These are phyloP conservation scores for Taiozyma onychis DNA, from an alignment of 1,139 yeast genomes.

Conservation along the genomic window DNA sequence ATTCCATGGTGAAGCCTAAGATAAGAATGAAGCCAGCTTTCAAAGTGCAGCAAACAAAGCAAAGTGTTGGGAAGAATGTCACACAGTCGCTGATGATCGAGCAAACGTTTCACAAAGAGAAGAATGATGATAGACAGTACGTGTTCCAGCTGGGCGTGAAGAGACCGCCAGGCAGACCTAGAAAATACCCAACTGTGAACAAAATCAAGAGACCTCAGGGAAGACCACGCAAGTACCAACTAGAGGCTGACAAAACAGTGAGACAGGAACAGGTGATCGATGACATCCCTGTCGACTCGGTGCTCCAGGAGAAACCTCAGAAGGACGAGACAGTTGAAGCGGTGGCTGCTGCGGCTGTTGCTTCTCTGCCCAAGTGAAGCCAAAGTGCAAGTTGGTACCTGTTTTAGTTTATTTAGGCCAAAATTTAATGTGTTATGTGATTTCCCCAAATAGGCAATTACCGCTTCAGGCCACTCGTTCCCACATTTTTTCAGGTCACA, in stretches of 20 bases:
- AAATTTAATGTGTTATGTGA: neutral
- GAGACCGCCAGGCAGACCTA: constrained; percentile 39
- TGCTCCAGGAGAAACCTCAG: neutral
- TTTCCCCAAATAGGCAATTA: neutral
- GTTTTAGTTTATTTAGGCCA: neutral
- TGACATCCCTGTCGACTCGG: neutral
- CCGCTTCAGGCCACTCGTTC: neutral
- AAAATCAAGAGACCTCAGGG: constrained; percentile 25
- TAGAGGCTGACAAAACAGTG: constrained; percentile 3
- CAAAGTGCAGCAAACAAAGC: constrained; percentile 11
- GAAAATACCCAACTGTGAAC: constrained; percentile 42
- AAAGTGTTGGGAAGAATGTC: neutral
- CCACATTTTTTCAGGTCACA: neutral
- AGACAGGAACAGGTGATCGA: neutral
- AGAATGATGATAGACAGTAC: constrained; percentile 12
- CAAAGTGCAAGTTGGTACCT: neutral
- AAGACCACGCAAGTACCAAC: constrained; percentile 21
- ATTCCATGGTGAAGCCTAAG: constrained; percentile 13
- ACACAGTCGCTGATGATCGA: constrained; percentile 17
- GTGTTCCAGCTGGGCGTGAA: constrained; percentile 18
- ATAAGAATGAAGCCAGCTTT: constrained; percentile 22
- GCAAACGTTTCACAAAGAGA: constrained; percentile 12
- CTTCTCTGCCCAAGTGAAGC: neutral
- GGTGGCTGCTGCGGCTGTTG: constrained; percentile 9
- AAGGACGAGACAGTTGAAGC: constrained; percentile 3